phyloP scores from a whole-genome alignment of 2,329 filamentous ascomycete species.

The Paraphoma chrysanthemicola region DNA sequence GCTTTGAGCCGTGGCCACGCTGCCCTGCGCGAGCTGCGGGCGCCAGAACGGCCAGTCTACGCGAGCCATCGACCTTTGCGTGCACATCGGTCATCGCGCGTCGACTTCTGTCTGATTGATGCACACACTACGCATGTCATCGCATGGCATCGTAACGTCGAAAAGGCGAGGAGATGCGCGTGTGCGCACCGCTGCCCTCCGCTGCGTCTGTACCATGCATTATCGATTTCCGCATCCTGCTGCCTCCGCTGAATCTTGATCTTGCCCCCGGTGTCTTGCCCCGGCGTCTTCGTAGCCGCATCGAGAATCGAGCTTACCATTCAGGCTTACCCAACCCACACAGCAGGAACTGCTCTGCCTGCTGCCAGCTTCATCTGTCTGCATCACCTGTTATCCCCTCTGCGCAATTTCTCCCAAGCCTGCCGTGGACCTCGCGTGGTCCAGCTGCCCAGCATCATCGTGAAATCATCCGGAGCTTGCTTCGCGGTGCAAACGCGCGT shows the following conservation, averaged over 20 bases:
- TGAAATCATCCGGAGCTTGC: conserved; percentile 23
- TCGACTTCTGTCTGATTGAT: background rate
- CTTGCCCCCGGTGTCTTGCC: conserved; percentile 18
- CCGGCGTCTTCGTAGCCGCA: background rate
- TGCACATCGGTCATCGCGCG: background rate
- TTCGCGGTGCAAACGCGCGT: conserved; percentile 3
- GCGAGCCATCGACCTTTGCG: background rate
- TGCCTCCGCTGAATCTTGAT: conserved; percentile 1
- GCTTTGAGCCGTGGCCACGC: too few species aligned
- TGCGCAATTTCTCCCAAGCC: background rate
- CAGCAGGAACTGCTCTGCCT: conserved; percentile 15
- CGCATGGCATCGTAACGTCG: too few species aligned
- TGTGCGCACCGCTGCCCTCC: too few species aligned
- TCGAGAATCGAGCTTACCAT: background rate
- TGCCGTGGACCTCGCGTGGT: conserved; percentile 10
- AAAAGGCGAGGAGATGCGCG: too few species aligned
- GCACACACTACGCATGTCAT: background rate
- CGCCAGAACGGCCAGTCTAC: background rate
- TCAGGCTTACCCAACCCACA: conserved; percentile 15
- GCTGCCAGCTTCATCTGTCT: background rate
- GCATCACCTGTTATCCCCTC: conserved; percentile 1
- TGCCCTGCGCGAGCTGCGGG: background rate
- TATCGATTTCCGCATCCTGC: conserved; percentile 16
- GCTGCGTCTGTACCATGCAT: background rate
- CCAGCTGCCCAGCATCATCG: conserved; percentile 9